Conservation (phyloP, 139 green algal species). For the Chlamydomonas sp. region DNA sequence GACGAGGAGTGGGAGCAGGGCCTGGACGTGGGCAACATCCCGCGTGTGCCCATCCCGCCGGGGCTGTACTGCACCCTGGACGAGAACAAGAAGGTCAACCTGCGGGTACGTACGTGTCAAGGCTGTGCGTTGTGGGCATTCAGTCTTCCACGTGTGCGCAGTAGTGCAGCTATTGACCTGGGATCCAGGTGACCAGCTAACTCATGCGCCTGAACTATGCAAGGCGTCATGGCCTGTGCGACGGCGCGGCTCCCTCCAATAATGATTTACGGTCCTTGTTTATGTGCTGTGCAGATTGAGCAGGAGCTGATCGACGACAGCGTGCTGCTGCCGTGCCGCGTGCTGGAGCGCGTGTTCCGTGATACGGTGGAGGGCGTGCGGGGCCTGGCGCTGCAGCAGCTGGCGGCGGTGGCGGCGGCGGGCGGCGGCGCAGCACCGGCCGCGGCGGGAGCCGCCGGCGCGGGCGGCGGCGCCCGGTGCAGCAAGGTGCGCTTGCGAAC, state of each 20-base stretch:
- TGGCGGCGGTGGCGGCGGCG: constrained; percentile 15
- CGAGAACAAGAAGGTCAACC: neutral
- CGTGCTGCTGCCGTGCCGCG: neutral
- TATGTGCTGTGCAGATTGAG: constrained; percentile 1
- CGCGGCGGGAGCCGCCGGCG: too few relatives aligned
- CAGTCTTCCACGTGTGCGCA: neutral
- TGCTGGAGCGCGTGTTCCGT: neutral
- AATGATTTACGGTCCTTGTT: neutral
- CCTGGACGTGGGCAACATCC: neutral
- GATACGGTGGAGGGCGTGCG: neutral
- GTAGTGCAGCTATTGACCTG: neutral
- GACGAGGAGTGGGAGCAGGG: constrained; percentile 12
- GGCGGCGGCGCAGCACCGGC: neutral
- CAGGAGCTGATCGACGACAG: constrained; percentile 1
- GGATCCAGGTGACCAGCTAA: too few relatives aligned
- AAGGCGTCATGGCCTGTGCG: too few relatives aligned
- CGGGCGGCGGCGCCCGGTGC: too few relatives aligned
- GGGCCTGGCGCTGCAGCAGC: neutral
- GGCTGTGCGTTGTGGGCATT: too few relatives aligned
- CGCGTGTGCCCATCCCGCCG: constrained; percentile 28
- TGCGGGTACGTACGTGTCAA: neutral
- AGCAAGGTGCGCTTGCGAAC: too few relatives aligned
- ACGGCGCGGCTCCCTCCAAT: neutral
- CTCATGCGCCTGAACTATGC: too few relatives aligned
- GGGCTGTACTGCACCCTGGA: constrained; percentile 8